Evolutionary conservation across 805 yeast species (phyloP).

Genomic region (Kuraishia cidri): DNA sequence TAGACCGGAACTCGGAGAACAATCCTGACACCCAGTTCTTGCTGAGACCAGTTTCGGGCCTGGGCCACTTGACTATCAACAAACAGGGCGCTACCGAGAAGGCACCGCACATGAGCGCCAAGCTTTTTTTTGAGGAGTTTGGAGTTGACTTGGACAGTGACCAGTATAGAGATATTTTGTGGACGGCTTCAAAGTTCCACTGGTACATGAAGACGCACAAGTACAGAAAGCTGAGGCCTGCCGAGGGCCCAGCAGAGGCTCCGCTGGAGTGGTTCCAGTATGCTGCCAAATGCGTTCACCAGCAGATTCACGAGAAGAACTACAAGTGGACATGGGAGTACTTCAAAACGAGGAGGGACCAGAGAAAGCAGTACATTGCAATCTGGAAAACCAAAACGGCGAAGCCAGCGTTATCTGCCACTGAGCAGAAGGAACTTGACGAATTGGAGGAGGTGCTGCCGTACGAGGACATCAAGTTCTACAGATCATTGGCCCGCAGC

Average conservation of each 20-base stretch:
- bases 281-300: slow-evolving; percentile 65
- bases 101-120: slow-evolving; percentile 62
- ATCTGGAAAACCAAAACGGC: slow-evolving; percentile 59
- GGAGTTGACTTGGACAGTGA: slow-evolving; percentile 78
- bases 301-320: slow-evolving; percentile 76
- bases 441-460: slow-evolving; percentile 49
- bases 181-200: slow-evolving; percentile 75
- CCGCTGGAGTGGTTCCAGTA: slow-evolving; percentile 80
- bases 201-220: slow-evolving; percentile 70
- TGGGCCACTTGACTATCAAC: slow-evolving; percentile 73
- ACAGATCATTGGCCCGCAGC: slow-evolving; percentile 69
- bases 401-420: slow-evolving; percentile 16
- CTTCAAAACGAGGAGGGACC: slow-evolving; percentile 62
- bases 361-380: slow-evolving; percentile 55
- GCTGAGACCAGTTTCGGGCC: slow-evolving; percentile 82
- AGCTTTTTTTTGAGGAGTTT: slow-evolving; percentile 79
- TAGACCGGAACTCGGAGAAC: slow-evolving; percentile 20
- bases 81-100: slow-evolving; percentile 67
- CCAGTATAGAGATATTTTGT: slow-evolving; percentile 75
- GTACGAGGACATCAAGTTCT: slow-evolving; percentile 78
- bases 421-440: slow-evolving; percentile 29
- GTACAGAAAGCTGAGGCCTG: slow-evolving; percentile 67
- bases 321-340: slow-evolving; percentile 86
- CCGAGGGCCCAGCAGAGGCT: slow-evolving; percentile 37
- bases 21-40: slow-evolving; percentile 38